Base-by-base conservation (phyloP, 345 rosid species). In the Moricandia arvensis region DNA sequence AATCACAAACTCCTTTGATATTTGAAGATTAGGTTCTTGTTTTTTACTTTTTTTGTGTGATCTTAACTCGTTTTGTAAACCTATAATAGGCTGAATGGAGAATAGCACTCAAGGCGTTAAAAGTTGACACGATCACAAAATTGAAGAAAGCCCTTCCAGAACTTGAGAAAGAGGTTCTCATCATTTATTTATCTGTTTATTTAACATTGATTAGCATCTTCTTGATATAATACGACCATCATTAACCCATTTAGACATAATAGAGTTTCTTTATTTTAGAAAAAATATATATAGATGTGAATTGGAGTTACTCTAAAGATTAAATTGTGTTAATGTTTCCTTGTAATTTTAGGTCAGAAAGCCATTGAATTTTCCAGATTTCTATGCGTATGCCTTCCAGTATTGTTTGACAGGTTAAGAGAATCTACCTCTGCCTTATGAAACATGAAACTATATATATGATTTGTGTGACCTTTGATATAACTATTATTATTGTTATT, bases 371-470 rank as follows among this genome's bases (percentile, higher is more conserved):
- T 95, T 95, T 79, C 78, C 64, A 68, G 96, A 89, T 79, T 95
- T 92, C 82, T 89, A 90, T 82, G 79, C 90, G 59, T 92, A 85
- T 82, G 86, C 97, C 73, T 95, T 95, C 85, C 86, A 83, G 61
- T 95, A 92, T 81, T 90, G 97, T 82, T 81, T 95, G 57, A 92
- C 99, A 84, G 99, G 99, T 92, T 74, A 9, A 5, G 2, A 49
- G 2, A 34, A 41, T 30, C 41, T 47, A n/a, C 53, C 53, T n/a
- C 53, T 6, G 17, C 53, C 53, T 47, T n/a, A 59, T 59, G 41
- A 18, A 26, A 15, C 57, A 59, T 41, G n/a, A 15, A 16, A 31
- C 13, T 6, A 13, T 62, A 7, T 6, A 13, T 62, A 7, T 43
- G 26, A 26, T 31, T 24, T 59, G 57, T 63, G 31, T 74, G 54